Evolutionary conservation across 768 basidiomycete genomes (phyloP), one percentile per base, ranked within the genome.

Genomic region (Arthromyces matolae): DNA sequence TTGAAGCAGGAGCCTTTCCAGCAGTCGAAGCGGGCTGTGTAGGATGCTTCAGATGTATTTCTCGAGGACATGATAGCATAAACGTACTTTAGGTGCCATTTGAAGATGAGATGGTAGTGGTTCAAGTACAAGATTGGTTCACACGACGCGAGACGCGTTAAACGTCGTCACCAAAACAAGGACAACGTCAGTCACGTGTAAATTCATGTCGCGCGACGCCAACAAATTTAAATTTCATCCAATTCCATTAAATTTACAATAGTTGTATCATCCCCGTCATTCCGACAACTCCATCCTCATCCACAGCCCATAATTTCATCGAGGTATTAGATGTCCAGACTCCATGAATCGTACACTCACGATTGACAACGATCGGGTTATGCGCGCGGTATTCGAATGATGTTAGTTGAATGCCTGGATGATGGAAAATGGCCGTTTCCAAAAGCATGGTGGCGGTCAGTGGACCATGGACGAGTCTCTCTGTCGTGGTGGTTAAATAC

Each of bases 391-490:
- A 89, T 50, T 80, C 79, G 55, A 89, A 89, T 5, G 66, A 52
- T 36, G 62, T 69, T 45, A 90, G 56, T 19, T 66, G 60, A 10
- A 67, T 61, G 2, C 68, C 63, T 1, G 83, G 81, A 38, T 76
- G 67, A 39, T 81, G 63, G 55, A 80, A 70, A 6, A 67, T 63
- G 27, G 78, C 68, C 0, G 75, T 66, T 58, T 92, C 90, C 28
- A 92, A 69, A 4, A 92, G 70, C 78, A 92, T 82, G 43, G 88
- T 69, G 0, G 89, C 88, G 2, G 84, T 91, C 34, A 93, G 67
- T 32, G 90, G 89, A 0, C 87, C 89, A 59, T 92, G 90, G 9
- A 92, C 86, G n/a, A 93, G 75, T 9, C 87, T 79, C 65, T 89
- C 87, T 89, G 13, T 22, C 39, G 19, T 34, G 19, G 14, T 4